Evolutionary conservation across 2,329 filamentous ascomycete genomes (phyloP), one percentile per base, ranked within the genome.

Genomic region (Pseudogymnoascus sp.): DNA sequence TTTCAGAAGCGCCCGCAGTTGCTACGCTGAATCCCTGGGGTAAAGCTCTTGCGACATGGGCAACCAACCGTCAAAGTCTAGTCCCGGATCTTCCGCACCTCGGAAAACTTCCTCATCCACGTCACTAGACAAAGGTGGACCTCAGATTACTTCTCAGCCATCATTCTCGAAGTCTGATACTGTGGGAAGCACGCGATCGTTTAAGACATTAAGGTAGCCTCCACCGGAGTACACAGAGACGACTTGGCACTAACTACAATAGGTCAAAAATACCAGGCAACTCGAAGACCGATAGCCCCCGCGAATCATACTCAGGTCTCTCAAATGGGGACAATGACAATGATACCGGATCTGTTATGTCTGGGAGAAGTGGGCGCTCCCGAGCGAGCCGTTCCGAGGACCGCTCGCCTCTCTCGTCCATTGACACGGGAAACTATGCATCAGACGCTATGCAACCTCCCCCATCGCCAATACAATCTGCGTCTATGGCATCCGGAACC

Each of bases 91-190:
- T 13, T 64, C 63, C 13, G 67, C 70, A 3, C 69, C 69, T 3
- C 68, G 65, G 55, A 61, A 60, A 56, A 67, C 64, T 57, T 61
- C 62, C 30, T 71, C 71, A 1, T 65, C 67, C 37, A 66, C 69
- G 10, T 69, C 68, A n/a, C 52, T 70, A 12, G 66, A 68, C 38
- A 67, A 62, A 59, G 63, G 60, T 26, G 58, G 60, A 34, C 65
- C 69, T 30, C 65, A 63, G 63, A 77, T 96, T 61, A 87, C 90
- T 73, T 89, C 90, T 28, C 95, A 94, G 73, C 92, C 92, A 26
- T 96, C 92, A 26, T 92, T 97, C 72, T 89, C 86, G 75, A 88
- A 88, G 71, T 90, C 91, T 60, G 92, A 97, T 71, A 97, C 92
- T 26, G 92, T 92, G 72, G 92, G 96, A 65, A 96, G 91, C 5